These are phyloP conservation scores for Acer negundo DNA, from an alignment of 345 rosid species.

Conservation along the genomic window DNA sequence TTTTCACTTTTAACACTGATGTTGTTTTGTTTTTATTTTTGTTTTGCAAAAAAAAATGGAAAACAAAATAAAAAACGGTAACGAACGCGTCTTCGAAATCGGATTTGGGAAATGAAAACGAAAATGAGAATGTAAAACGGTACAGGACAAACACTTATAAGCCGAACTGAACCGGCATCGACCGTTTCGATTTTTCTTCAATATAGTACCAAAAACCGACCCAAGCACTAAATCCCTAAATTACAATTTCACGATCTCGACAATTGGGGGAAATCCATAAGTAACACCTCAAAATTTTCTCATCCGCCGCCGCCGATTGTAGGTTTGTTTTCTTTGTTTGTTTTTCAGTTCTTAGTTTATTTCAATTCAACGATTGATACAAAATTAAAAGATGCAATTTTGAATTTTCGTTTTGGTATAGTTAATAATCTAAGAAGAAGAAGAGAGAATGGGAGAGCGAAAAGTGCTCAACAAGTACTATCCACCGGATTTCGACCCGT, in stretches of 20 bases:
- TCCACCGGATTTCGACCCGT: slow-evolving; percentile 94
- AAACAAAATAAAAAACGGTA: too few relatives aligned
- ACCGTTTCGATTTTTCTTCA: too few relatives aligned
- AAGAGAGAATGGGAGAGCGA: slow-evolving; percentile 78
- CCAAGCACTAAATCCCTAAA: not conserved
- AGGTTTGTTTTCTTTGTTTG: not conserved
- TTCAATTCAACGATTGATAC: not conserved
- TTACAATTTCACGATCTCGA: not conserved
- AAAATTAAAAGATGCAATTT: not conserved
- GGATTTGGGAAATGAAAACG: too few relatives aligned
- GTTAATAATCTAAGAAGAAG: not conserved
- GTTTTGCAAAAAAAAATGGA: too few relatives aligned
- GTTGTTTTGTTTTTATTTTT: too few relatives aligned
- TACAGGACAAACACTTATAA: too few relatives aligned
- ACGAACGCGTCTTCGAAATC: too few relatives aligned
- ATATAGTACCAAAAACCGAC: too few relatives aligned
- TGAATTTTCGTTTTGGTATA: not conserved
- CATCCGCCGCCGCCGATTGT: not conserved
- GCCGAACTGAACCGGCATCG: too few relatives aligned
- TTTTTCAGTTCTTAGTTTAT: not conserved
- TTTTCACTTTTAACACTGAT: too few relatives aligned
- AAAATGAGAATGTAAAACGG: too few relatives aligned
- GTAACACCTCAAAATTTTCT: not conserved
- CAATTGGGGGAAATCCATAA: too few relatives aligned
- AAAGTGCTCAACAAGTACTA: slow-evolving; percentile 91